Conservation (phyloP, 164 flowering plant genomes). For the Sextonia rubra region DNA sequence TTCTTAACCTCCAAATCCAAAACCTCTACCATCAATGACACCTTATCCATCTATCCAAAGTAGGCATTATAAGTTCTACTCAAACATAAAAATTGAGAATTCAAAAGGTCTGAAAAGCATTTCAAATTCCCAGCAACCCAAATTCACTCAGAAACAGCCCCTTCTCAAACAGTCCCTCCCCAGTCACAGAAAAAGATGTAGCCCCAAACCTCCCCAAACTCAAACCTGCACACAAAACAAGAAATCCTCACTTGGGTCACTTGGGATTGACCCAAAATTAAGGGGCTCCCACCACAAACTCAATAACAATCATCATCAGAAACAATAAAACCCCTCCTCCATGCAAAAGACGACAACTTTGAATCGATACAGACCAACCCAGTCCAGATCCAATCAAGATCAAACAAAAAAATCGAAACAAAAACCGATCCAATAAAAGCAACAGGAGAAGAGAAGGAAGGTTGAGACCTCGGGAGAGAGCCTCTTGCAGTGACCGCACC, state of each 20-base stretch:
- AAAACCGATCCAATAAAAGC: background rate
- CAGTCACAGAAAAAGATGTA: too few species aligned
- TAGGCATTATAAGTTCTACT: too few species aligned
- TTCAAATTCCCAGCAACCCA: too few species aligned
- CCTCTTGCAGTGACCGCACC: constrained; percentile 99
- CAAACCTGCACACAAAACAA: background rate
- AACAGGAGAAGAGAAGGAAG: background rate
- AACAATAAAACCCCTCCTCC: background rate
- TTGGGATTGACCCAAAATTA: too few species aligned
- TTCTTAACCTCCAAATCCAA: too few species aligned
- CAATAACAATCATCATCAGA: background rate
- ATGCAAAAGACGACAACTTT: background rate
- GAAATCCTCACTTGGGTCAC: background rate
- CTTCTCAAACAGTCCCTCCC: too few species aligned
- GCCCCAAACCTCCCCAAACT: too few species aligned
- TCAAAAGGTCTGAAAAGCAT: too few species aligned
- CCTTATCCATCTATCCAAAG: too few species aligned
- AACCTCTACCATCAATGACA: too few species aligned
- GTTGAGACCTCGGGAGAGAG: constrained; percentile 76
- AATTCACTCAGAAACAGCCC: too few species aligned
- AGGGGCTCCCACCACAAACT: background rate
- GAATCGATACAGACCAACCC: background rate
- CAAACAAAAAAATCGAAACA: background rate
- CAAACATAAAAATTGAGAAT: too few species aligned
- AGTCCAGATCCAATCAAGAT: background rate